A percentile compares a stretch with the other conserved stretches of the same genome.
phyloP scores from a whole-genome alignment of 805 yeast species.

The Wickerhamomyces sydowiorum region DNA sequence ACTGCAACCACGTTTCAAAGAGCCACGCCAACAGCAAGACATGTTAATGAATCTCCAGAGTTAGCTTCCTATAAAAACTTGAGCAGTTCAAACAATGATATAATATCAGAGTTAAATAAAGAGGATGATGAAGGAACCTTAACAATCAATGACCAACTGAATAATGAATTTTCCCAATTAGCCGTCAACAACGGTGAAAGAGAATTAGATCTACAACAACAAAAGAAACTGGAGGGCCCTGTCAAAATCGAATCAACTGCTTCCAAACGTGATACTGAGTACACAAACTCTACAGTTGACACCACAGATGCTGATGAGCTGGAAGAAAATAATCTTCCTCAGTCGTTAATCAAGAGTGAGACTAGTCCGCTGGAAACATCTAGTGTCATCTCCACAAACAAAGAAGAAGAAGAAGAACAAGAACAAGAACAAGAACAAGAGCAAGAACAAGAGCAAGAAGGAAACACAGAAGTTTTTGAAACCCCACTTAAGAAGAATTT shows the following conservation, averaged over 20 bases:
- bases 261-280: background rate
- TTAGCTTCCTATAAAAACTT: background rate
- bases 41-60: conserved; percentile 7
- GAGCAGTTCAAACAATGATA: background rate
- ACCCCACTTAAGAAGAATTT: too few species aligned
- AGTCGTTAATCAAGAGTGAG: background rate
- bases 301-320: background rate
- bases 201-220: background rate
- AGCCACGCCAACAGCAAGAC: conserved; percentile 13
- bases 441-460: too few species aligned
- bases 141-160: background rate
- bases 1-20: conserved; percentile 13
- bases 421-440: background rate
- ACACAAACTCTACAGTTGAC: background rate
- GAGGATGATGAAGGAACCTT: background rate
- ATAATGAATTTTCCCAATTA: background rate
- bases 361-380: background rate
- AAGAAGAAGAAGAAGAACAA: background rate
- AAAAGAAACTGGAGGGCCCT: background rate
- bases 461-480: too few species aligned
- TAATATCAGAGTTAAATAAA: background rate
- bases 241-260: background rate
- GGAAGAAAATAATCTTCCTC: background rate
- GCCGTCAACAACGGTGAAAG: background rate
- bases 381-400: background rate